Conservation (phyloP, 2,329 filamentous ascomycete species). For the Trichoderma lentiforme region DNA sequence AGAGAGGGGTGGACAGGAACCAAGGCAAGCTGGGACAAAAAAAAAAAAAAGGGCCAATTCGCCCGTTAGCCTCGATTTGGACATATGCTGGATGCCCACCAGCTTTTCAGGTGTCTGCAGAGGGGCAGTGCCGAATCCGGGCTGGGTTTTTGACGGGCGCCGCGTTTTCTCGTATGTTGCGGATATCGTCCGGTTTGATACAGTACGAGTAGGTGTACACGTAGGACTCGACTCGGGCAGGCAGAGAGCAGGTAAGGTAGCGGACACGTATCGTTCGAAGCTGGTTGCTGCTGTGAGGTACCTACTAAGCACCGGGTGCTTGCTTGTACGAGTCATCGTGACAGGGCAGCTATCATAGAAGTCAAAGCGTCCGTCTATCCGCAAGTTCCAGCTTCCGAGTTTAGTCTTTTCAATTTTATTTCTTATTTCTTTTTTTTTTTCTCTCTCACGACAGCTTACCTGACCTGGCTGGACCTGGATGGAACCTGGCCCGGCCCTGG, state of each 20-base stretch:
- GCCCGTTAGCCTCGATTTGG: background rate
- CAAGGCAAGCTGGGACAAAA: background rate
- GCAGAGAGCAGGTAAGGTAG: no score
- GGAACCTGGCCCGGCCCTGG: background rate
- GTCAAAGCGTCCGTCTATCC: background rate
- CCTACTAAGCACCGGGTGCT: no score
- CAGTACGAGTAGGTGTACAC: background rate
- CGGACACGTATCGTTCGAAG: background rate
- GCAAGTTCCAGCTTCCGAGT: background rate
- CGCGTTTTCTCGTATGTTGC: background rate
- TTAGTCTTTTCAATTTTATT: background rate
- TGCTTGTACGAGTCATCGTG: background rate
- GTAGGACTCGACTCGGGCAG: background rate
- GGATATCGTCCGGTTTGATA: no score
- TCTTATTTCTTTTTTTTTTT: background rate
- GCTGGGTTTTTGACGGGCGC: background rate
- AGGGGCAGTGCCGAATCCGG: conserved; percentile 7
- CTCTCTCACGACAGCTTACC: background rate
- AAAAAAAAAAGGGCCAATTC: background rate
- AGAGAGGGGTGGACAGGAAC: background rate
- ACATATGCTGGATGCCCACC: background rate
- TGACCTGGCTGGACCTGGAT: background rate
- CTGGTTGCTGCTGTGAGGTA: background rate
- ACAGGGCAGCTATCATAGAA: background rate
- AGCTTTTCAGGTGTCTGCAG: background rate